phyloP scores from a whole-genome alignment of 1,284 basidiomycete genomes.

The Grifola frondosa region DNA sequence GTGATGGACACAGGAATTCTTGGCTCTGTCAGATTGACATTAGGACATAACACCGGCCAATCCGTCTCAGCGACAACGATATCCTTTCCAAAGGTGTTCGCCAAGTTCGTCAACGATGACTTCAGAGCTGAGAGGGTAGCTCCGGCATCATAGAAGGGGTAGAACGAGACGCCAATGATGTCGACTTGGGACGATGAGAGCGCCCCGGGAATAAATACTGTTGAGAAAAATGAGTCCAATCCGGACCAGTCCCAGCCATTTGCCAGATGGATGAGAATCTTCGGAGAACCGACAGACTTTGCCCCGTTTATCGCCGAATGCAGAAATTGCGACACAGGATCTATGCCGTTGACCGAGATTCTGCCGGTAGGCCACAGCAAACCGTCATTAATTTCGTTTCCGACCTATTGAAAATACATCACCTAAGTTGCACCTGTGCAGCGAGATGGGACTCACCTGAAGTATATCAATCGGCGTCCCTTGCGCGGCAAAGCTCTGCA shows the following conservation, averaged over 20 bases:
- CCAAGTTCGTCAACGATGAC: constrained; percentile 49
- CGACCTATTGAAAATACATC: constrained; percentile 39
- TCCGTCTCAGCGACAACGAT: constrained; percentile 65
- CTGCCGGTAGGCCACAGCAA: constrained; percentile 61
- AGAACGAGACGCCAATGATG: constrained; percentile 63
- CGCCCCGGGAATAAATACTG: constrained; percentile 54
- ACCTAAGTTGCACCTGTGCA: not conserved
- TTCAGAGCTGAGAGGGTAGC: constrained; percentile 52
- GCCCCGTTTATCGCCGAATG: constrained; percentile 54
- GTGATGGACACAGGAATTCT: constrained; percentile 49
- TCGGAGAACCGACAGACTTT: constrained; percentile 45
- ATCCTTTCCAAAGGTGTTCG: constrained; percentile 51
- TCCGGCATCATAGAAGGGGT: constrained; percentile 61
- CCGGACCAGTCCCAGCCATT: constrained; percentile 58
- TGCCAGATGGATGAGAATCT: constrained; percentile 60
- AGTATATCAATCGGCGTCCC: constrained; percentile 56
- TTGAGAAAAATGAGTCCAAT: constrained; percentile 49
- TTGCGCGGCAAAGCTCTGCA: constrained; percentile 49
- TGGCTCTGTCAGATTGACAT: constrained; percentile 46
- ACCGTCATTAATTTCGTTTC: constrained; percentile 64
- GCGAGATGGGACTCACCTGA: constrained; percentile 32
- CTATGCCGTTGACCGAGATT: constrained; percentile 54
- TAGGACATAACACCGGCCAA: constrained; percentile 55
- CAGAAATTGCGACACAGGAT: constrained; percentile 56
- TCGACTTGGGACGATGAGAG: constrained; percentile 52